phyloP scores from a whole-genome alignment of 768 basidiomycete species.

The Mycena sanguinolenta region DNA sequence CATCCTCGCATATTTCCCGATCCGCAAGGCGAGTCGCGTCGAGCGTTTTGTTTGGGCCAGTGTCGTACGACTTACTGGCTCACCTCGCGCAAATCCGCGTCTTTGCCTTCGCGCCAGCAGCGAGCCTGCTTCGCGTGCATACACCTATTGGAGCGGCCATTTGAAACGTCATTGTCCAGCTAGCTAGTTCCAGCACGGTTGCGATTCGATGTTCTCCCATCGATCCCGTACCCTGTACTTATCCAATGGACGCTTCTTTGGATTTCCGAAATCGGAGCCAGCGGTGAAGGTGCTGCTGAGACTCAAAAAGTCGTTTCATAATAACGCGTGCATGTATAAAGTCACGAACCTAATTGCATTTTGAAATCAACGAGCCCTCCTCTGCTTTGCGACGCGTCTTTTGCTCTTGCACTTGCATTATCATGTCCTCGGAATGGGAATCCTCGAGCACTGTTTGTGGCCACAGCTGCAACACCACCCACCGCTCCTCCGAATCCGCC shows the following conservation, averaged over 20 bases:
- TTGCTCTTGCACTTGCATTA: not conserved
- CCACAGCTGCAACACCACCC: conserved; percentile 34
- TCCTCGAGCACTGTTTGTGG: conserved; percentile 41
- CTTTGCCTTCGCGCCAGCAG: conserved; percentile 13
- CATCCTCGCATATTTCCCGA: conserved; percentile 25
- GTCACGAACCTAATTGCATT: not conserved
- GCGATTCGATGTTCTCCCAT: conserved; percentile 28
- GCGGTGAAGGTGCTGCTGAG: conserved; percentile 24
- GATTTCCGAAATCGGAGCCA: conserved; percentile 32
- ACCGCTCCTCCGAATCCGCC: conserved; percentile 26
- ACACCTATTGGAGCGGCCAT: conserved; percentile 21
- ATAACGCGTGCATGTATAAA: conserved; percentile 24
- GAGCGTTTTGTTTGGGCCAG: not conserved
- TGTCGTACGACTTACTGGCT: conserved; percentile 32
- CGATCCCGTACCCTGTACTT: conserved; percentile 32
- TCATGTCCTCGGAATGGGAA: conserved; percentile 40
- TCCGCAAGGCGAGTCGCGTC: conserved; percentile 22
- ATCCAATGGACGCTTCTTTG: conserved; percentile 25
- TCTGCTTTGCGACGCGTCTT: not conserved
- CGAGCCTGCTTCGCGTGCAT: conserved; percentile 20
- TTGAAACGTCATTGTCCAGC: conserved; percentile 33
- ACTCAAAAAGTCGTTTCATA: conserved; percentile 23
- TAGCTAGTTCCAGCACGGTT: conserved; percentile 5
- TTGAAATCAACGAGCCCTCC: conserved; percentile 10
- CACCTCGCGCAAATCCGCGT: conserved; percentile 2